Conservation (phyloP, 345 rosid species). For the Eucalyptus polyanthemos region DNA sequence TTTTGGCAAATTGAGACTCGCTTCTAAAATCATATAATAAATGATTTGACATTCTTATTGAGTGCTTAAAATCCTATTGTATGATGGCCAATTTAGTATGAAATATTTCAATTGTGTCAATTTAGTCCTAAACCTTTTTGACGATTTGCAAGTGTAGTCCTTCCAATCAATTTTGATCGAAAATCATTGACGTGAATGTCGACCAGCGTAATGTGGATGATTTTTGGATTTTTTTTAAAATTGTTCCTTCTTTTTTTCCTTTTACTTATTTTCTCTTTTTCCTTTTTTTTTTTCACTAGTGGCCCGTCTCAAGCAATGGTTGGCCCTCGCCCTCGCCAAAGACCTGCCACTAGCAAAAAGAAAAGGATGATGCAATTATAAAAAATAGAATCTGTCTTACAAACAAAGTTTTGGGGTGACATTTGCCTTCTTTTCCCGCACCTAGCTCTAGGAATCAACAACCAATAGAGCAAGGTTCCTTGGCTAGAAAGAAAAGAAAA, state of each 20-base stretch:
- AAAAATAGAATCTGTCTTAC: too few species aligned
- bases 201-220: fast-evolving
- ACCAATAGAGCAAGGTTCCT: too few species aligned
- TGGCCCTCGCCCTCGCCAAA: neutral
- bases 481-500: too few species aligned
- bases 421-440: too few species aligned
- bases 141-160: neutral
- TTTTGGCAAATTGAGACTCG: neutral
- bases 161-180: neutral
- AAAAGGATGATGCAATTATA: neutral
- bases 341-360: neutral
- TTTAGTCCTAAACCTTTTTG: too few species aligned
- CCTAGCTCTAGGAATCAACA: too few species aligned
- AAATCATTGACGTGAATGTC: neutral
- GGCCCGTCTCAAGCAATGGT: neutral
- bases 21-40: neutral
- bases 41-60: neutral
- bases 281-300: too few species aligned
- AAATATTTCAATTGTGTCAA: too few species aligned
- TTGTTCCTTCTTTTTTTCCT: neutral
- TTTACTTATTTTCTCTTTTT: too few species aligned
- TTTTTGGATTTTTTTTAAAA: too few species aligned
- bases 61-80: neutral
- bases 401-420: too few species aligned
- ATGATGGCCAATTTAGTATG: neutral